These are phyloP conservation scores for Metarhizium brunneum DNA, from an alignment of 2,329 filamentous ascomycete species.

Conservation along the genomic window DNA sequence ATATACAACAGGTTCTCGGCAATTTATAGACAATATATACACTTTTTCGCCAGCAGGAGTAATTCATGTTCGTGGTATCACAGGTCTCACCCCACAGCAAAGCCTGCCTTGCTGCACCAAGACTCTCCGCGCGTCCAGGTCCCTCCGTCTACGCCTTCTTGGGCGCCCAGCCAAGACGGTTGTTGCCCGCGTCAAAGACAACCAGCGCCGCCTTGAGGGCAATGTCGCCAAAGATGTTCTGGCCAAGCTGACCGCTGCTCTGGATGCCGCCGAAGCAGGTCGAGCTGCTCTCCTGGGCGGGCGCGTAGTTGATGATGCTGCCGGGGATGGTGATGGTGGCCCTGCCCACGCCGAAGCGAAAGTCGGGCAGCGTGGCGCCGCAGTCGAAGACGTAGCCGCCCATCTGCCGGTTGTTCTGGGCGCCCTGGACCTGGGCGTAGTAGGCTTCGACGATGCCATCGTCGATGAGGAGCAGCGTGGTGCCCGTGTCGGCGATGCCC, in stretches of 20 bases:
- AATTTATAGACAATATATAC: neutral
- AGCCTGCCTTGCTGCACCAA: too few species aligned
- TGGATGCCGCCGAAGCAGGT: constrained; percentile 62
- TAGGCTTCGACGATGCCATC: constrained; percentile 38
- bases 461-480: constrained; percentile 52
- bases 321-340: constrained; percentile 37
- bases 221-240: constrained; percentile 54
- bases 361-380: constrained; percentile 32
- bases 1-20: neutral
- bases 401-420: constrained; percentile 21
- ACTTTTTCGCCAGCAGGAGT: neutral
- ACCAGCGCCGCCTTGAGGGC: constrained; percentile 52
- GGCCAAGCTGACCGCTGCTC: constrained; percentile 32
- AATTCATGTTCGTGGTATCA: neutral
- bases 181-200: constrained; percentile 47
- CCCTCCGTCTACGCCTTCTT: constrained; percentile 41
- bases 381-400: constrained; percentile 38
- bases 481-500: constrained; percentile 49
- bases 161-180: constrained; percentile 31
- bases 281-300: constrained; percentile 27
- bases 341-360: constrained; percentile 45
- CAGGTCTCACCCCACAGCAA: too few species aligned
- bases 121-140: neutral
- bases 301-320: constrained; percentile 40
- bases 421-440: constrained; percentile 33